Conservation (phyloP, 2,329 filamentous ascomycete species). For the Colletotrichum melonis region DNA sequence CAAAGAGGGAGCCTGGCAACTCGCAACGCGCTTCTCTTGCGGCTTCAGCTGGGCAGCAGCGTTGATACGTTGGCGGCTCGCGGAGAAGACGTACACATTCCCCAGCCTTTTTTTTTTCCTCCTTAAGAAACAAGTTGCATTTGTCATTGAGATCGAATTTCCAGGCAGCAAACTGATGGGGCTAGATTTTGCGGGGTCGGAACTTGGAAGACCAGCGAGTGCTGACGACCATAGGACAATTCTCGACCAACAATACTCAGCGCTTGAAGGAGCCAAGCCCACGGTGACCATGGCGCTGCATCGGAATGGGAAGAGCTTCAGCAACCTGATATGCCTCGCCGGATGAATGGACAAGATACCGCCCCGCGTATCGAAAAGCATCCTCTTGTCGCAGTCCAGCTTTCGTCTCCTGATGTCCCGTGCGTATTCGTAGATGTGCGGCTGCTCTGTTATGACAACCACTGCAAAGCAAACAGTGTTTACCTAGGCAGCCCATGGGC, state of each 20-base stretch:
- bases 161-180: neutral
- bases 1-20: neutral
- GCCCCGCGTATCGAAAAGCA: neutral
- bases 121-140: neutral
- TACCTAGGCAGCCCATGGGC: neutral
- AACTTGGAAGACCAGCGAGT: neutral
- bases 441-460: constrained; percentile 19
- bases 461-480: constrained; percentile 13
- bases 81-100: neutral
- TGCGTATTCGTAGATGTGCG: neutral
- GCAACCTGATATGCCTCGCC: neutral
- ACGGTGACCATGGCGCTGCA: too few relatives aligned
- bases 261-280: too few relatives aligned
- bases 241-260: too few relatives aligned
- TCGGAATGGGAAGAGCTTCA: neutral
- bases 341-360: too few relatives aligned
- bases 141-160: neutral
- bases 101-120: neutral
- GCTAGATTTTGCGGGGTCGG: neutral
- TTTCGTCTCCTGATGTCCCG: neutral
- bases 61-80: neutral
- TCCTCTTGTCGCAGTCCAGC: neutral
- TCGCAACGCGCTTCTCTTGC: neutral
- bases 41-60: neutral
- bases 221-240: neutral